Evolutionary conservation across 345 rosid species (phyloP), one percentile per base, ranked within the genome.

Genomic region (Hirschfeldia incana): DNA sequence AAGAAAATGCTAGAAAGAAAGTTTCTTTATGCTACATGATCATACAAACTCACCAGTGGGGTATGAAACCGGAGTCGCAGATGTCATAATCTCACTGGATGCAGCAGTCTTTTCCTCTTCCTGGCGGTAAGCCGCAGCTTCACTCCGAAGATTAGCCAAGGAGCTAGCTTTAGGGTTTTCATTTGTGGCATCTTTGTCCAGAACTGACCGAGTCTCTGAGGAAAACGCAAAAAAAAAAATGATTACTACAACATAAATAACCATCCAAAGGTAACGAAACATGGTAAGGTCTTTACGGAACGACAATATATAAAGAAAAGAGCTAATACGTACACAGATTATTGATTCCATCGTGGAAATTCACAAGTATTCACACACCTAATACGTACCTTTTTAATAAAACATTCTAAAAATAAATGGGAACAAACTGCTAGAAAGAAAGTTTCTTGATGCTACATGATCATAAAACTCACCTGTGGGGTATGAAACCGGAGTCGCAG

Each of bases 401-500:
- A 16, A 34, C 33, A 29, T 39, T 67, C 10, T 58, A 60, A 28
- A 57, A 61, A 42, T 39, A 26, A 67, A 36, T 53, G 21, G 37
- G 60, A 77, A 26, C 65, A 70, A 27, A 51, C 32, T 12, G 62
- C 61, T 7, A 59, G 46, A 61, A 61, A 12, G 29, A 13, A 58
- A 57, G 37, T 62, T 69, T 70, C 58, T 70, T 28, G 60, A 53
- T n/a, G 64, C 53, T 26, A 7, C 12, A 73, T 12, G 71, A 55
- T 36, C 57, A 73, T 46, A 49, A 32, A 75, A 30, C 80, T 80
- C 76, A 80, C 83, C 80, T 66, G 30, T 46, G 15, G 69, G 58
- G 46, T 59, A 59, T 15, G 76, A 34, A 46, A 66, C 69, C 44
- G 74, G 57, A 66, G 73, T 49, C 57, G 27, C 69, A 72, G 9